phyloP scores from a whole-genome alignment of 768 basidiomycete genomes.

The Mycena venus region DNA sequence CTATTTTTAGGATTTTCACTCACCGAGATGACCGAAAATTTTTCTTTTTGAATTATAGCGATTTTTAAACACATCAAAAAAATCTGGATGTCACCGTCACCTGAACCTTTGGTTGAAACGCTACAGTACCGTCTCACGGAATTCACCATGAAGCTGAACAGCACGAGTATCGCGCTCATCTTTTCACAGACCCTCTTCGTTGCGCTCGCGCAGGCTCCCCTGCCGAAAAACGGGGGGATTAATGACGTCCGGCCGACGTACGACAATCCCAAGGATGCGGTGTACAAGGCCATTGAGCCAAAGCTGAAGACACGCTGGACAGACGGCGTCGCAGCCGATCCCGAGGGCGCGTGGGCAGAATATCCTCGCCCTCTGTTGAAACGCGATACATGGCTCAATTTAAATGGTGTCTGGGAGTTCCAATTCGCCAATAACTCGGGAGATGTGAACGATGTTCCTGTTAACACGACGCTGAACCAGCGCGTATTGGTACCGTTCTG shows the following conservation, averaged over 20 bases:
- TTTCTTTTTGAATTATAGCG: too few relatives aligned
- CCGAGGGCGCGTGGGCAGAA: background rate
- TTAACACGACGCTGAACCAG: conserved; percentile 9
- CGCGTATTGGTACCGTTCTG: conserved; percentile 13
- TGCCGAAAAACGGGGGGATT: conserved; percentile 1
- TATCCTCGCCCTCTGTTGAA: background rate
- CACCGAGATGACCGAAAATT: too few relatives aligned
- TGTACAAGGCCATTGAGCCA: conserved; percentile 5
- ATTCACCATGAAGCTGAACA: background rate
- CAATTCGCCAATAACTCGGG: conserved; percentile 1
- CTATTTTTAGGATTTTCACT: too few relatives aligned
- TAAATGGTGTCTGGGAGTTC: conserved; percentile 15
- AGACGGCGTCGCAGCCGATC: conserved; percentile 5
- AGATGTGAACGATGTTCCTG: background rate
- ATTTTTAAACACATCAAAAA: too few relatives aligned
- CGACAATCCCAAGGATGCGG: conserved; percentile 6
- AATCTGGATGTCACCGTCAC: too few relatives aligned
- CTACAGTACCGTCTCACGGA: background rate
- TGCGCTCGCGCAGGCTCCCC: background rate
- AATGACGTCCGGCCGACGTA: conserved; percentile 2
- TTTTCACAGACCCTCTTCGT: background rate
- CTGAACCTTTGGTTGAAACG: too few relatives aligned
- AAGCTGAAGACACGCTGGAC: conserved; percentile 18
- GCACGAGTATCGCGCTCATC: background rate
- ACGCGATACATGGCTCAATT: conserved; percentile 8